Evolutionary conservation across 139 green algal genomes (phyloP).

Genomic region (Trebouxia sp.): DNA sequence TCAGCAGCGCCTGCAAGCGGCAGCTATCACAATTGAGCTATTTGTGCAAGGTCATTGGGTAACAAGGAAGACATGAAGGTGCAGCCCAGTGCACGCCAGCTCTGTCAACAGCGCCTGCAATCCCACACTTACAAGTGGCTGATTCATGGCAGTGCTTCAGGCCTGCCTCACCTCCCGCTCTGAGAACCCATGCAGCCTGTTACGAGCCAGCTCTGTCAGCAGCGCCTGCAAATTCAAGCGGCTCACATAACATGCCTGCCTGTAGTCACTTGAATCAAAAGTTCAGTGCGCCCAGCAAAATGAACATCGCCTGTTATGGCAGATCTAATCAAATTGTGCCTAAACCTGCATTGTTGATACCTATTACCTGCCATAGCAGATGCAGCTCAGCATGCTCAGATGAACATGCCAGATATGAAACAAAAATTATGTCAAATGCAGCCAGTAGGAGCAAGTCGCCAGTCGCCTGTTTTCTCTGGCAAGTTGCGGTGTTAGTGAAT

Average conservation of each 20-base stretch:
- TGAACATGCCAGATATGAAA: no score
- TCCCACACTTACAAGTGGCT: background rate
- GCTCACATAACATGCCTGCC: background rate
- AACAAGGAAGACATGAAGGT: slow-evolving; percentile 37
- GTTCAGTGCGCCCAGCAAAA: no score
- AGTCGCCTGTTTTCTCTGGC: no score
- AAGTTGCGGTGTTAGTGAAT: no score
- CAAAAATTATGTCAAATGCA: no score
- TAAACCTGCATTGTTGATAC: no score
- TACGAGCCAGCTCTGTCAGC: slow-evolving; percentile 74
- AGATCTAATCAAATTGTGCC: no score
- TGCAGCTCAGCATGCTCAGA: no score
- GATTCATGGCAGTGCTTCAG: background rate
- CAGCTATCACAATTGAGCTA: background rate
- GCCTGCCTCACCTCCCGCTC: slow-evolving; percentile 44
- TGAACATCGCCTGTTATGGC: no score
- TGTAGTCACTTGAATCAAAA: no score
- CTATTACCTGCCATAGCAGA: no score
- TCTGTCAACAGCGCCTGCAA: slow-evolving; percentile 66
- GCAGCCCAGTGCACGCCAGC: slow-evolving; percentile 71
- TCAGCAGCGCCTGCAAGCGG: slow-evolving; percentile 53
- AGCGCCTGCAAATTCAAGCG: slow-evolving; percentile 45
- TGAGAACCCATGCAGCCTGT: slow-evolving; percentile 72
- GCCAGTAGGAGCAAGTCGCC: no score
- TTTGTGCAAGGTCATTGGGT: background rate